phyloP scores from a whole-genome alignment of 371 early-diverging fungal species.

The Mucor velutinosus region DNA sequence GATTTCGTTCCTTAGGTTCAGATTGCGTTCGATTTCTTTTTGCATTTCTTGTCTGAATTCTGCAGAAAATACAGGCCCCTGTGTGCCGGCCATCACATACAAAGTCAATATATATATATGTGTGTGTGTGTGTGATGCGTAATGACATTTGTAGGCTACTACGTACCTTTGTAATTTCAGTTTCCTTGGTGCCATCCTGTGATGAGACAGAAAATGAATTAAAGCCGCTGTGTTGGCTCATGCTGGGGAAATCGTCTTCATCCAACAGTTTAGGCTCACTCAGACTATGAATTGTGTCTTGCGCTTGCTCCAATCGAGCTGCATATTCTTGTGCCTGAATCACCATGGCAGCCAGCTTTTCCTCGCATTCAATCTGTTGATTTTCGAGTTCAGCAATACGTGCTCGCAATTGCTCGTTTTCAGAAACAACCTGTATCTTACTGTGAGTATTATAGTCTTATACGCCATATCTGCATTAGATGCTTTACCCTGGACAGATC shows the following conservation, averaged over 20 bases:
- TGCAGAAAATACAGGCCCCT: constrained; percentile 57
- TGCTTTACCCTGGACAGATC: constrained; percentile 59
- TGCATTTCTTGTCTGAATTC: constrained; percentile 60
- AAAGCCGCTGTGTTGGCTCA: constrained; percentile 20
- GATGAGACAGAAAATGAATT: constrained; percentile 31
- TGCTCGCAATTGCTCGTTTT: constrained; percentile 62
- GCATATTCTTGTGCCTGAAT: constrained; percentile 70
- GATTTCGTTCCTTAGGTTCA: constrained; percentile 46
- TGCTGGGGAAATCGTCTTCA: constrained; percentile 47
- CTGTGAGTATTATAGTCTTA: no score
- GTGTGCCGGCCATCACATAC: not conserved
- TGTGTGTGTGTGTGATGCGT: no score
- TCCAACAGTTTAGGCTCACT: constrained; percentile 50
- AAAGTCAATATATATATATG: not conserved
- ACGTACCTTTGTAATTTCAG: constrained; percentile 53
- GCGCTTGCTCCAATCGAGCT: constrained; percentile 63
- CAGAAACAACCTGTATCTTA: constrained; percentile 51
- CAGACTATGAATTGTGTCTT: constrained; percentile 64
- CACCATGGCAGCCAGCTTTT: constrained; percentile 62
- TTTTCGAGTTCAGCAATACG: constrained; percentile 66
- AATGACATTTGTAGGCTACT: no score
- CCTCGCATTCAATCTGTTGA: constrained; percentile 64
- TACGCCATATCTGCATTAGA: no score
- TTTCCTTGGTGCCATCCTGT: constrained; percentile 35
- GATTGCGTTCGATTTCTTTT: constrained; percentile 55